These are phyloP conservation scores for Grosmannia serpens DNA, from an alignment of 2,329 filamentous ascomycete genomes.

Conservation along the genomic window DNA sequence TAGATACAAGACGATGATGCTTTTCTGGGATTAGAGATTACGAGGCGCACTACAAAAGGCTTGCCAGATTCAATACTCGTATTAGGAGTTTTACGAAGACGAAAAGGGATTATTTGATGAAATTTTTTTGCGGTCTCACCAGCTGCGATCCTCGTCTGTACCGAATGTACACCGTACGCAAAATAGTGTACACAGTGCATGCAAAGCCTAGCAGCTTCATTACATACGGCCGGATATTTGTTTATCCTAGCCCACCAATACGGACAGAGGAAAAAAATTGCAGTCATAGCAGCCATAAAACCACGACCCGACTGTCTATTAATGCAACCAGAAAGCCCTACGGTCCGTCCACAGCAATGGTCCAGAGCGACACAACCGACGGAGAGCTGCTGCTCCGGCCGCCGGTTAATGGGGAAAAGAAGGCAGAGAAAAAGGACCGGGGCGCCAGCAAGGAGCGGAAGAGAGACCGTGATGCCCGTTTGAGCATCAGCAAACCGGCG, in stretches of 20 bases:
- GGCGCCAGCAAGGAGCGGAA: neutral
- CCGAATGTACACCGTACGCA: no score
- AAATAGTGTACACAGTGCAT: no score
- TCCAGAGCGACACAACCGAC: neutral
- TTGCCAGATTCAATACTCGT: no score
- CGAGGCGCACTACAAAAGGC: no score
- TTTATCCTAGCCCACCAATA: neutral
- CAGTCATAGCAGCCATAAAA: neutral
- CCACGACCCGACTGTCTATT: neutral
- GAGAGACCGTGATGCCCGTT: constrained; percentile 6
- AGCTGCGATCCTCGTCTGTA: no score
- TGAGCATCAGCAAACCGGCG: constrained; percentile 42
- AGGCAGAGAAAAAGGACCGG: neutral
- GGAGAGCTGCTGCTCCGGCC: neutral
- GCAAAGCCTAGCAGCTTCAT: no score
- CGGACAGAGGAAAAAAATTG: neutral
- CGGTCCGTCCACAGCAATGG: neutral
- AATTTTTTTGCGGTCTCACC: no score
- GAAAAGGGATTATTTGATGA: no score
- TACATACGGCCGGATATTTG: no score
- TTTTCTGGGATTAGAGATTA: no score
- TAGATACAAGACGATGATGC: no score
- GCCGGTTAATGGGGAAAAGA: neutral
- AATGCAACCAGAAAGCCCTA: neutral
- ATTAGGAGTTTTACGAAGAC: no score